phyloP scores from a whole-genome alignment of 2,329 filamentous ascomycete genomes.

The Alternaria sp. region DNA sequence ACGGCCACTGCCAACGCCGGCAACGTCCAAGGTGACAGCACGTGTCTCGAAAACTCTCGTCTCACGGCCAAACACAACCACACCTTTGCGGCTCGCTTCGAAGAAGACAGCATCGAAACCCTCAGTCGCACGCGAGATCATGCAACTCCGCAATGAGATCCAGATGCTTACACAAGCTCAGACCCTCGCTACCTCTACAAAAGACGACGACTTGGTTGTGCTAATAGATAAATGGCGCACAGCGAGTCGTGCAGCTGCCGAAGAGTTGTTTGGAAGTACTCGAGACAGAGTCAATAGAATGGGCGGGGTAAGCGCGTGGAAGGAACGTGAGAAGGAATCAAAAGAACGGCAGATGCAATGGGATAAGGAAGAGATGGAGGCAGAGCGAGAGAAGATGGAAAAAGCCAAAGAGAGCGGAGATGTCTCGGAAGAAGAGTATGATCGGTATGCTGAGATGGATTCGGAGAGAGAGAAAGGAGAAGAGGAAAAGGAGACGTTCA shows the following conservation, averaged over 20 bases:
- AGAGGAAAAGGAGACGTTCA: slow-evolving; percentile 51
- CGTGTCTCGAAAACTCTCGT: slow-evolving; percentile 24
- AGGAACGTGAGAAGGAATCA: slow-evolving; percentile 47
- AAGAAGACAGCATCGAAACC: slow-evolving; percentile 34
- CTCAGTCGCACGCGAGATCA: slow-evolving; percentile 42
- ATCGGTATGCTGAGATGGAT: slow-evolving; percentile 53
- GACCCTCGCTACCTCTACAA: slow-evolving; percentile 43
- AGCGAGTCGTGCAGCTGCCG: slow-evolving; percentile 69
- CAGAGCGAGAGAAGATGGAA: slow-evolving; percentile 56
- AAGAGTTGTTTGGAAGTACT: slow-evolving; percentile 71
- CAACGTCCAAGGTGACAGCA: slow-evolving; percentile 9
- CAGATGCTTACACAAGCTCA: slow-evolving; percentile 55
- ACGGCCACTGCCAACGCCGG: slow-evolving; percentile 7
- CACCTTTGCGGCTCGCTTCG: slow-evolving; percentile 17
- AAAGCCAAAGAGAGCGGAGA: slow-evolving; percentile 49
- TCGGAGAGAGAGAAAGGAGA: slow-evolving; percentile 52
- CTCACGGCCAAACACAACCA: slow-evolving; percentile 20
- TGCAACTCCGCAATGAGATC: slow-evolving; percentile 50
- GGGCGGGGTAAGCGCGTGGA: slow-evolving; percentile 69
- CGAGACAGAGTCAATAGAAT: slow-evolving; percentile 69
- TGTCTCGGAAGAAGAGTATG: slow-evolving; percentile 59
- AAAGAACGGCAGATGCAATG: slow-evolving; percentile 48
- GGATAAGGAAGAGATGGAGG: slow-evolving; percentile 48
- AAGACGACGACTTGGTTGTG: slow-evolving; percentile 64
- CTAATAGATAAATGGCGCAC: slow-evolving; percentile 69